Evolutionary conservation across 2,329 filamentous ascomycete genomes (phyloP).

Genomic region (Elsinoe australis): DNA sequence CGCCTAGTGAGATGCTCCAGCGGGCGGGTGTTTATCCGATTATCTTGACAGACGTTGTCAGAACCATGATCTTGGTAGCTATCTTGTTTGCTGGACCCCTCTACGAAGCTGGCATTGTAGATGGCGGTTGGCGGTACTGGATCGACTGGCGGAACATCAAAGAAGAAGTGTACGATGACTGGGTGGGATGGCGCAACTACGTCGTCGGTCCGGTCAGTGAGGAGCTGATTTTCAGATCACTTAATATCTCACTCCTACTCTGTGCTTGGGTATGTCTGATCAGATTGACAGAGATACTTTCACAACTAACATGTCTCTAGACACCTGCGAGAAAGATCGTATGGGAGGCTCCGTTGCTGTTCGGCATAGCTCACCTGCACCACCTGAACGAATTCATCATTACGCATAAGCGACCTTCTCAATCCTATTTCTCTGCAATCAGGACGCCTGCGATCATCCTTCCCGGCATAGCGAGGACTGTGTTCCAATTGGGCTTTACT

Average conservation of each 20-base stretch:
- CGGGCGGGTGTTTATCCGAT: slow-evolving; percentile 76
- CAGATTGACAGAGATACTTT: slow-evolving; percentile 36
- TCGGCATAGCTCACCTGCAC: slow-evolving; percentile 87
- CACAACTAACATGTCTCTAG: slow-evolving; percentile 7
- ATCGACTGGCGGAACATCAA: slow-evolving; percentile 46
- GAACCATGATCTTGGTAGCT: slow-evolving; percentile 61
- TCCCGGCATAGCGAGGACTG: slow-evolving; percentile 53
- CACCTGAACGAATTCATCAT: slow-evolving; percentile 93
- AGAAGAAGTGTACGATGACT: slow-evolving; percentile 57
- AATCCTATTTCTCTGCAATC: slow-evolving; percentile 19
- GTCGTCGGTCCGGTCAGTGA: slow-evolving; percentile 82
- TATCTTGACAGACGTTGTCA: slow-evolving; percentile 55
- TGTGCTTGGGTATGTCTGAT: slow-evolving; percentile 48
- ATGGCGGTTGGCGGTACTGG: slow-evolving; percentile 62
- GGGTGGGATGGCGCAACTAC: slow-evolving; percentile 79
- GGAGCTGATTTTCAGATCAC: slow-evolving; percentile 86
- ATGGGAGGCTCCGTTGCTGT: slow-evolving; percentile 78
- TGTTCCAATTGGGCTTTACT: slow-evolving; percentile 84
- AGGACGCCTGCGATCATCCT: slow-evolving; percentile 33
- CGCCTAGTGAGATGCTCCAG: slow-evolving; percentile 52
- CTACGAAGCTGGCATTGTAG: slow-evolving; percentile 68
- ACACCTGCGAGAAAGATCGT: slow-evolving; percentile 48
- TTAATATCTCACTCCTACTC: slow-evolving; percentile 74
- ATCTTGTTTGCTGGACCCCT: slow-evolving; percentile 78
- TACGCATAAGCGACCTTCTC: slow-evolving; percentile 61